Conservation (phyloP, 2,329 filamentous ascomycete genomes). For the Claviceps purpurea region DNA sequence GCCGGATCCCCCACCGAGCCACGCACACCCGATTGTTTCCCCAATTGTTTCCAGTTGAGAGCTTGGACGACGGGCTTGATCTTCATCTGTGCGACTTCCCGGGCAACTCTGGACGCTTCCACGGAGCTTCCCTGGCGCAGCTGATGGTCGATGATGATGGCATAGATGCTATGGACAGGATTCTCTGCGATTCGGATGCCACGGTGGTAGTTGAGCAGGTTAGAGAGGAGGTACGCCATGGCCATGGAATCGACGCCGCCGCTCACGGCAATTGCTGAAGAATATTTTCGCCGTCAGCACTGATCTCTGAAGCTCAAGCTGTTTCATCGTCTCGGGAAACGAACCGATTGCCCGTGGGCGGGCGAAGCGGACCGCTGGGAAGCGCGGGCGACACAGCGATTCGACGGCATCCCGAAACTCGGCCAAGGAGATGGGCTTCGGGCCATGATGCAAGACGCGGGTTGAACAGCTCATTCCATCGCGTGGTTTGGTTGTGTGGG, state of each 20-base stretch:
- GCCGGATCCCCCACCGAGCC: conserved; percentile 17
- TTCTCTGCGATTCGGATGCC: conserved; percentile 31
- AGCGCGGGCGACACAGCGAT: conserved; percentile 36
- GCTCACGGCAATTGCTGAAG: conserved; percentile 63
- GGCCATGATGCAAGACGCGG: conserved; percentile 23
- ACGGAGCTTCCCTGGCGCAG: conserved; percentile 36
- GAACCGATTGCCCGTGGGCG: conserved; percentile 29
- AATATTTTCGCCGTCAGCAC: no score
- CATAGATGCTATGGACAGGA: conserved; percentile 26
- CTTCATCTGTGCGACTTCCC: conserved; percentile 25
- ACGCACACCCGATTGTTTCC: not conserved
- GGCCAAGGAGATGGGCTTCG: conserved; percentile 22
- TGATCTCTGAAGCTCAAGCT: not conserved
- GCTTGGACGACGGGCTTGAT: conserved; percentile 15
- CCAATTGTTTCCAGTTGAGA: conserved; percentile 33
- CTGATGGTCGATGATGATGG: conserved; percentile 44
- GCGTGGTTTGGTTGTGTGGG: not conserved
- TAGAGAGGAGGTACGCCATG: conserved; percentile 59
- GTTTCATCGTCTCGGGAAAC: conserved; percentile 7
- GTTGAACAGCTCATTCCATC: conserved; percentile 23
- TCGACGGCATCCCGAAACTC: conserved; percentile 35
- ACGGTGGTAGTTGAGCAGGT: conserved; percentile 22
- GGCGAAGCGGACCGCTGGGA: conserved; percentile 24
- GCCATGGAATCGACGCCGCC: conserved; percentile 98
- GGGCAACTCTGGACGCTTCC: conserved; percentile 37